Conservation (phyloP, 2,329 filamentous ascomycete species). For the Apiospora phragmitis region DNA sequence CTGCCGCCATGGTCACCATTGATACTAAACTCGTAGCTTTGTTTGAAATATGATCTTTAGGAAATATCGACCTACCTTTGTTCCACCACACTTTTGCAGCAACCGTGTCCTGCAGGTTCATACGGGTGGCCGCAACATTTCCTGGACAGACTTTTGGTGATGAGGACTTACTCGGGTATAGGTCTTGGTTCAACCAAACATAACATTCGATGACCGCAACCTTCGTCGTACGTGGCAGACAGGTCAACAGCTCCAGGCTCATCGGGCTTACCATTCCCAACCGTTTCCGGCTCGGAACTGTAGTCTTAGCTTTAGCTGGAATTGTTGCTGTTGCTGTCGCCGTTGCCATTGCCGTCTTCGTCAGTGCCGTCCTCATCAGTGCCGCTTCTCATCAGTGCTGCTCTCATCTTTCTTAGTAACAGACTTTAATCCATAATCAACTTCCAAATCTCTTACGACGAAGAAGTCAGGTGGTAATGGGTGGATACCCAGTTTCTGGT, state of each 20-base stretch:
- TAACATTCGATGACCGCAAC: background rate
- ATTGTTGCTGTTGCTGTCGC: background rate
- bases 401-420: background rate
- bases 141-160: background rate
- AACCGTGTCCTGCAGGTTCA: background rate
- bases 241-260: background rate
- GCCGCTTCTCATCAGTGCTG: background rate
- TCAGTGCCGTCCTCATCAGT: background rate
- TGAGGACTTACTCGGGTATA: no score
- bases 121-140: background rate
- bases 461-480: constrained; percentile 11
- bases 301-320: background rate
- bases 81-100: background rate
- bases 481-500: constrained; percentile 7
- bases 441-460: background rate
- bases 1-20: no score
- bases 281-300: background rate
- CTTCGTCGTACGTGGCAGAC: background rate
- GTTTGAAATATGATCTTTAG: background rate
- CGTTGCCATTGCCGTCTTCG: background rate
- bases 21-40: background rate
- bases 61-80: background rate
- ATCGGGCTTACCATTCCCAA: background rate
- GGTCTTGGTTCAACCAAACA: no score
- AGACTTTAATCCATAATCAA: background rate